Base-by-base conservation (phyloP, 2,329 filamentous ascomycete genomes). In the Fusarium equiseti region DNA sequence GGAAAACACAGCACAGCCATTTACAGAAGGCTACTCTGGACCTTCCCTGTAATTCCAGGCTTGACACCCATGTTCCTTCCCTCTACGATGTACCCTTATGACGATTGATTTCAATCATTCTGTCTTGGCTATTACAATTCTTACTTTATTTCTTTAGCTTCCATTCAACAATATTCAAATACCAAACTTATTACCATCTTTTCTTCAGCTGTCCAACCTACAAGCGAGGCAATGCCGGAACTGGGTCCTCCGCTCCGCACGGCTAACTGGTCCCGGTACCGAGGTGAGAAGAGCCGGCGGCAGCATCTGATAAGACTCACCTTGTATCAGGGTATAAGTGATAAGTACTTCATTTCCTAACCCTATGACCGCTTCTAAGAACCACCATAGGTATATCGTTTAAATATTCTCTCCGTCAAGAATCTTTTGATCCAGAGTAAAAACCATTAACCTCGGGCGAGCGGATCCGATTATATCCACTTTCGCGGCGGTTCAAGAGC, bases 401-500 rank as follows among this genome's bases (percentile, higher is more conserved):
- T 8, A 18, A n/a, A 3, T 13, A 2, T 13, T n/a, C 43, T 24
- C 18, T 15, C n/a, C 31, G n/a, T 60, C 20, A 35, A 4, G 8
- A 42, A 54, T 61, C 38, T 20, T 44, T 50, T 22, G 15, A 66
- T 35, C 31, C 38, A 61, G 38, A 53, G 43, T 16, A 45, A 1
- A 44, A 45, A 22, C 38, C 24, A 40, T 44, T 29, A 51, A 54
- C 50, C 46, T 71, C 68, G 68, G 68, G 27, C 54, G 68, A 71
- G 58, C 68, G 68, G 68, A 71, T 56, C 63, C 63, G 49, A 38
- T 51, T n/a, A 59, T 71, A 68, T 51, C 68, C 68, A 71, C 68
- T 71, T 60, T 60, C 27, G 20, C 57, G 58, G 63, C 58, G 31
- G 40, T 44, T 40, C 29, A 18, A 32, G 29, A 65, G 32, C 32